Base-by-base conservation (phyloP, 2,329 filamentous ascomycete species). In the Kalmusia sp. region DNA sequence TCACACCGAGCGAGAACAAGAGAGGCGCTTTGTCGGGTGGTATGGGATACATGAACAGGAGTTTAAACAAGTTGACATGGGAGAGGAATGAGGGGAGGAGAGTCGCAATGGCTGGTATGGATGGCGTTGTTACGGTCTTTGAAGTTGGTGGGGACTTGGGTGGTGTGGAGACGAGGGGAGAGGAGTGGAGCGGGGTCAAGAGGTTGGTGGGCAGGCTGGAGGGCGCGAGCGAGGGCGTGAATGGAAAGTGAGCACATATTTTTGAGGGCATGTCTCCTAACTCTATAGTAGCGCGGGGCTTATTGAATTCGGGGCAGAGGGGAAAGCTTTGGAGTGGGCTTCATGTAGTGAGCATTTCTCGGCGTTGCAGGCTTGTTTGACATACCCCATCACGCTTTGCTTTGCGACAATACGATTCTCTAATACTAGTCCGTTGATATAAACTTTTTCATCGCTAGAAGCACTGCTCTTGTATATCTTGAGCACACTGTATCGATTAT, bases 101-200 rank as follows among this genome's bases (percentile, higher is more conserved):
- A 46, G 79, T 98, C 45, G 95, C 93, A 1, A 92, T 92, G 0
- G 96, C 95, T 38, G 95, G 95, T 3, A 88, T 99, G 56, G 93
- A 97, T 68, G 93, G 93, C 9, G 87, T 92, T 1, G 82, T 97
- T 19, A 96, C 90, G 0, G 86, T 99, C 6, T 99, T 98, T 69
- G 95, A 99, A 76, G 93, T 99, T 51, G 88, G 92, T 21, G 79
- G 83, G 65, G 86, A 93, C 61, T 73, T 96, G 9, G 92, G 93
- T 22, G 93, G 92, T n/a, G 87, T 89, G 62, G 95, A 98, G 67
- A 83, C 91, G 33, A 89, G 90, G 71, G 87, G 86, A 47, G 95
- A 99, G 67, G 93, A 98, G 73, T 99, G 95, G 93, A 85, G 89
- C 5, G 90, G 85, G 30, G 90, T 99, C 62, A 98, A 97, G 86